Conservation (phyloP, 2,329 filamentous ascomycete genomes). For the Fusarium keratoplasticum region DNA sequence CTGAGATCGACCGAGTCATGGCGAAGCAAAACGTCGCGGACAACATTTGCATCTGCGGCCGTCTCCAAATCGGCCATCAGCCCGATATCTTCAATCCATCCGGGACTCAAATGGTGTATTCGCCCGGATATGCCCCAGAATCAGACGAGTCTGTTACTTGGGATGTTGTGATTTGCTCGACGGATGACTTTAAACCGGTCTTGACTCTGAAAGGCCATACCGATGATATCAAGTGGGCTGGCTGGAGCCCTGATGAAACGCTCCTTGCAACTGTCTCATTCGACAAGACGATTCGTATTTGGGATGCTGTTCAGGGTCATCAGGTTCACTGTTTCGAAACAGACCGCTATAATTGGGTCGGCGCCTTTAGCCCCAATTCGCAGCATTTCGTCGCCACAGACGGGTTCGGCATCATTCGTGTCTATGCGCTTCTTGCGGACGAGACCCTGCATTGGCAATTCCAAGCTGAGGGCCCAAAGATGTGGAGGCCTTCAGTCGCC, state of each 20-base stretch:
- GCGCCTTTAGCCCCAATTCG: constrained; percentile 13
- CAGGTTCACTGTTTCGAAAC: constrained; percentile 14
- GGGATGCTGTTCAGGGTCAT: constrained; percentile 5
- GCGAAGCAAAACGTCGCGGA: not conserved
- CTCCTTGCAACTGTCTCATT: constrained; percentile 26
- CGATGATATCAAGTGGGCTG: constrained; percentile 19
- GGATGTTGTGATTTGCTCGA: constrained; percentile 9
- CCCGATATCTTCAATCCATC: constrained; percentile 13
- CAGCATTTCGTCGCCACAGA: constrained; percentile 10
- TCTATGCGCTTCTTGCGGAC: not conserved
- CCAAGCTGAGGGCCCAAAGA: not conserved
- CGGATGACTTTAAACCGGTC: not conserved
- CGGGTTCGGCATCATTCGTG: constrained; percentile 4
- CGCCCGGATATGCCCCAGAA: not conserved
- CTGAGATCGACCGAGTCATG: not conserved
- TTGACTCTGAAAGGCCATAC: constrained; percentile 8
- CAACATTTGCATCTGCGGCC: constrained; percentile 10
- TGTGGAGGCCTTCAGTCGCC: constrained; percentile 11
- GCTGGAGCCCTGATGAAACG: constrained; percentile 21
- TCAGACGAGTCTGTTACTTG: not conserved
- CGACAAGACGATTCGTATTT: constrained; percentile 19
- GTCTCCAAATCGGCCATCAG: not conserved
- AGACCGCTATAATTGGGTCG: constrained; percentile 15
- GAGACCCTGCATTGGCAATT: constrained; percentile 4
- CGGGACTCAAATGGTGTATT: constrained; percentile 7